A percentile compares a stretch with the other conserved stretches of the same genome.
phyloP scores from a whole-genome alignment of 805 yeast genomes.

The Danielia oregonensis region DNA sequence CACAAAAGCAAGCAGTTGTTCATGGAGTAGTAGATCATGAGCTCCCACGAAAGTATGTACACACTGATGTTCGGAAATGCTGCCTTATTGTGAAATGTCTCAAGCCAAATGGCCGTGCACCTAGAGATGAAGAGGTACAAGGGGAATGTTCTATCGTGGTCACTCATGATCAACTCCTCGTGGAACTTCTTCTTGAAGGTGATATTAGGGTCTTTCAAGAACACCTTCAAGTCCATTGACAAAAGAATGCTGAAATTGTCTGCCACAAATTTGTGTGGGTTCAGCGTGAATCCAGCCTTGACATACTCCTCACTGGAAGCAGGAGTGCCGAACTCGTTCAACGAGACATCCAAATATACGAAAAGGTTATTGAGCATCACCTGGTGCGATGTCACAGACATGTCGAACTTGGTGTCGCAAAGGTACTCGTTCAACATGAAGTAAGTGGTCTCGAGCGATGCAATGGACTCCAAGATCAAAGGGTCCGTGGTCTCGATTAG shows the following conservation, averaged over 20 bases:
- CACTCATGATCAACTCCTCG: slow-evolving; percentile 63
- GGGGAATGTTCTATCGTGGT: slow-evolving; percentile 48
- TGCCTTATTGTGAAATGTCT: slow-evolving; percentile 25
- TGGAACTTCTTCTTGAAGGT: slow-evolving; percentile 59
- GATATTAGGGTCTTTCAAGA: slow-evolving; percentile 54
- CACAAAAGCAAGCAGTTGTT: slow-evolving; percentile 57
- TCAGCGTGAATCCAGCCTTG: slow-evolving; percentile 45
- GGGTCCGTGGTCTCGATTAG: slow-evolving; percentile 38
- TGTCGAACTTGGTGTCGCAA: slow-evolving; percentile 31
- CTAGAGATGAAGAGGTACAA: slow-evolving; percentile 36
- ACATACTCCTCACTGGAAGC: slow-evolving; percentile 42
- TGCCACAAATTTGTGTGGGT: slow-evolving; percentile 40
- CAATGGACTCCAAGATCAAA: slow-evolving; percentile 26
- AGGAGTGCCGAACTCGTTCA: slow-evolving; percentile 40
- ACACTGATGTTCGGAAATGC: slow-evolving; percentile 37
- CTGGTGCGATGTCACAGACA: slow-evolving; percentile 36
- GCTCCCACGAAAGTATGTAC: slow-evolving; percentile 47
- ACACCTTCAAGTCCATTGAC: slow-evolving; percentile 51
- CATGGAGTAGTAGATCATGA: slow-evolving; percentile 55
- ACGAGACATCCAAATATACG: slow-evolving; percentile 33
- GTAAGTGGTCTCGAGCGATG: slow-evolving; percentile 30
- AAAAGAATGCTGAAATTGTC: slow-evolving; percentile 47
- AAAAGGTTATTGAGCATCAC: slow-evolving; percentile 39
- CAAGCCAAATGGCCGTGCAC: slow-evolving; percentile 35
- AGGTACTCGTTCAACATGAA: slow-evolving; percentile 35